A percentile compares a stretch with the other conserved stretches of the same genome.
Conservation (phyloP, 169 alveolate species). For the Cryptosporidium meleagridis region DNA sequence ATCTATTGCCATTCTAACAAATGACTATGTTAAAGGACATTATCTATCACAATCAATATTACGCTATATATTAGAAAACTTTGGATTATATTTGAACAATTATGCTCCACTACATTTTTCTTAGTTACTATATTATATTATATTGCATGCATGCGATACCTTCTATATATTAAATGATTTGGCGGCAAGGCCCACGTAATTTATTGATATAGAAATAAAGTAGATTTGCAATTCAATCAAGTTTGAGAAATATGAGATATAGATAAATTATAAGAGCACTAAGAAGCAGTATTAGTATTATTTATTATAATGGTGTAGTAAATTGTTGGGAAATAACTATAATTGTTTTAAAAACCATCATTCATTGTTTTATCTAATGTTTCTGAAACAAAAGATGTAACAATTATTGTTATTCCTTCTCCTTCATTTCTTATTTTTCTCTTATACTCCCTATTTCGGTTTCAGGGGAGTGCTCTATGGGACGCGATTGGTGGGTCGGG, state of each 20-base stretch:
- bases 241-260: not conserved
- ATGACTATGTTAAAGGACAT: constrained; percentile 78
- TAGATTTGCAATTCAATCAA: not conserved
- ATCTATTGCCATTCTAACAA: constrained; percentile 76
- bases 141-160: not conserved
- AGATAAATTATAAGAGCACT: constrained; percentile 12
- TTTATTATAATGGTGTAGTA: not conserved
- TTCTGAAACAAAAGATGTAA: not conserved
- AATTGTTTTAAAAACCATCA: not conserved
- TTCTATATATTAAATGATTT: too few relatives aligned
- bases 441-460: not conserved
- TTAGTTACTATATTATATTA: not conserved
- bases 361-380: not conserved
- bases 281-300: not conserved
- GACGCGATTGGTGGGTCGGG: not conserved
- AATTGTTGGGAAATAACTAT: not conserved
- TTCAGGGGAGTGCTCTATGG: not conserved
- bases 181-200: not conserved
- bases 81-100: constrained; percentile 21
- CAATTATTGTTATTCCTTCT: not conserved
- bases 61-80: constrained; percentile 18
- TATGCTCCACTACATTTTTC: constrained; percentile 14
- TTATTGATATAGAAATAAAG: not conserved
- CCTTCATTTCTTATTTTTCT: not conserved
- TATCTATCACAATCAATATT: constrained; percentile 44